phyloP scores from a whole-genome alignment of 768 basidiomycete species.

The Daedaleopsis sinensis region DNA sequence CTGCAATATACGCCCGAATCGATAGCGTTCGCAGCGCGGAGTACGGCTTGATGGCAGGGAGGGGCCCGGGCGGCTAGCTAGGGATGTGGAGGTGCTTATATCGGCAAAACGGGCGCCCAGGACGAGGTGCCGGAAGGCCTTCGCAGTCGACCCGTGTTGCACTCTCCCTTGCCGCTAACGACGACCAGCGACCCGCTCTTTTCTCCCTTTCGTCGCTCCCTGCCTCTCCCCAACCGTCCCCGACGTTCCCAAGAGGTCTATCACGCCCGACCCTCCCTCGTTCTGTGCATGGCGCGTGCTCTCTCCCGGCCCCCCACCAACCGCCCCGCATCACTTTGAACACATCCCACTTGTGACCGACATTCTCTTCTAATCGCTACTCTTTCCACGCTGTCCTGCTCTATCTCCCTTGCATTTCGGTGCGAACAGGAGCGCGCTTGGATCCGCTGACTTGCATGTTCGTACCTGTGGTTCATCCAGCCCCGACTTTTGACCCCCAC shows the following conservation, averaged over 20 bases:
- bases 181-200: slow-evolving; percentile 23
- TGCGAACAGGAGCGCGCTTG: slow-evolving; percentile 12
- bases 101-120: slow-evolving; percentile 25
- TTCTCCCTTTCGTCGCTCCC: slow-evolving; percentile 18
- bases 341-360: slow-evolving; percentile 1
- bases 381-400: slow-evolving; percentile 5
- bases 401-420: slow-evolving; percentile 1
- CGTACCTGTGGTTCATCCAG: slow-evolving; percentile 17
- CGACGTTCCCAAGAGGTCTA: background rate
- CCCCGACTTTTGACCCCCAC: slow-evolving; percentile 13
- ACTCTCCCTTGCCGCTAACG: slow-evolving; percentile 22
- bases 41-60: background rate
- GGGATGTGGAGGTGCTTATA: slow-evolving; percentile 8
- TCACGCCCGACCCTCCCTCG: slow-evolving; percentile 1
- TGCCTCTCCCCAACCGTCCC: slow-evolving; percentile 9
- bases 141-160: slow-evolving; percentile 5
- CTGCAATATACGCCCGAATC: background rate
- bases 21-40: background rate
- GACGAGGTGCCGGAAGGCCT: slow-evolving; percentile 18
- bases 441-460: slow-evolving; percentile 24
- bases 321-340: slow-evolving; percentile 12
- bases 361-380: slow-evolving; percentile 5
- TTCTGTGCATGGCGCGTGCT: slow-evolving; percentile 8
- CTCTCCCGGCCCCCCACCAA: slow-evolving; percentile 1
- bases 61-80: background rate